Base-by-base conservation (phyloP, 2,329 filamentous ascomycete genomes). In the Ilyonectria sp. region DNA sequence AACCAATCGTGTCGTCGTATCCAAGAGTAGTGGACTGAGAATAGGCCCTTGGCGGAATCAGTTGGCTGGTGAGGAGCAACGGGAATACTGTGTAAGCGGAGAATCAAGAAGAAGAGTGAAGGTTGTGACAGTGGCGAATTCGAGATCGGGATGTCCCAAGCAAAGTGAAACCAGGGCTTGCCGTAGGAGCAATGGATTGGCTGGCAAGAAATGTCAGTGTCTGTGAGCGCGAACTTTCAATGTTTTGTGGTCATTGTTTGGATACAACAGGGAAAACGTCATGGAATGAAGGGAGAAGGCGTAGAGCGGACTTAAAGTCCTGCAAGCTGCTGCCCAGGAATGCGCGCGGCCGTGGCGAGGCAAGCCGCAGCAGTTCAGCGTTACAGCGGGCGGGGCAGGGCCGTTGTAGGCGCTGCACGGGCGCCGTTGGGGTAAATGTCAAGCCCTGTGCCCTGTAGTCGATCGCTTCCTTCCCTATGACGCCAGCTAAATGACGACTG, bases 251-350 rank as follows among this genome's bases (percentile, higher is more conserved):
- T 65, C 56, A 63, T 68, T 65, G 67, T 67, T 64, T 69, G 68
- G 72, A 72, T 75, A 63, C 69, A 59, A 61, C 67, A 62, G 68
- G 65, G 37, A 44, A 69, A 47, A 37, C 54, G 64, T 61, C 29
- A 33, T 69, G 74, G 74, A 76, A 76, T 76, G 74, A 76, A 76
- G 74, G 74, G 74, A 76, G 74, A 70, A 60, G 56, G 33, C 26
- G 55, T 65, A 46, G 47, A 35, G 68, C 65, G 68, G 63, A 65
- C 61, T 74, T 43, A 66, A 70, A 21, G 47, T 50, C 13, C 15
- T 63, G 69, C 33, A 65, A 57, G 57, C 31, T 60, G 50, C 53
- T 46, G 61, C 60, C 69, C 19, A 75, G 73, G 73, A 75, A 75
- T 75, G 73, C 54, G 40, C 17, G 37, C 63, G 46, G 65, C 69